Conservation (phyloP, 2,329 filamentous ascomycete species). For the Lasiodiplodia gonubiensis region DNA sequence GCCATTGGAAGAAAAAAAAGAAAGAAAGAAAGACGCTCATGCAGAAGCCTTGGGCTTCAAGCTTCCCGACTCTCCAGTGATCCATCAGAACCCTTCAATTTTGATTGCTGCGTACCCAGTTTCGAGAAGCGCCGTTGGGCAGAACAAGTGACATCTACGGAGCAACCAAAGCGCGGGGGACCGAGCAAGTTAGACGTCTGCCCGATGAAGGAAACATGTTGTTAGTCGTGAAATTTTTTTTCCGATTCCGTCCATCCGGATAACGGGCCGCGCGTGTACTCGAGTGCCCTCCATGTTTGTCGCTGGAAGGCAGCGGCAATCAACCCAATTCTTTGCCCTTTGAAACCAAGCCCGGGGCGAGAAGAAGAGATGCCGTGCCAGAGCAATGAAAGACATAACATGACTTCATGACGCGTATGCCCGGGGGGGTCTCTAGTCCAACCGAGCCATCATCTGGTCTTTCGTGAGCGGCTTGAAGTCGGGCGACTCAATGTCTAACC, state of each 20-base stretch:
- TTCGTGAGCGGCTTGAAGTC: slow-evolving; percentile 89
- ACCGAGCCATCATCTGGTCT: slow-evolving; percentile 95
- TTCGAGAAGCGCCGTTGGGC: slow-evolving; percentile 15
- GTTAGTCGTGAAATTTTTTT: slow-evolving; percentile 28
- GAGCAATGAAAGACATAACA: slow-evolving; percentile 41
- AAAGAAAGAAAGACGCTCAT: slow-evolving; percentile 33
- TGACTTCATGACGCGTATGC: slow-evolving; percentile 49
- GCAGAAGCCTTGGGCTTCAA: slow-evolving; percentile 12
- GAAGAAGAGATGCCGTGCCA: slow-evolving; percentile 43
- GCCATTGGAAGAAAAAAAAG: slow-evolving; percentile 25
- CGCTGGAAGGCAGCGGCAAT: slow-evolving; percentile 24
- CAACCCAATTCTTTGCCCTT: slow-evolving; percentile 25
- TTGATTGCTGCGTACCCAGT: slow-evolving; percentile 25
- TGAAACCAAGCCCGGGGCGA: slow-evolving; percentile 33
- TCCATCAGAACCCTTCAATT: slow-evolving; percentile 29
- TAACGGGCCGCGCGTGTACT: slow-evolving; percentile 18
- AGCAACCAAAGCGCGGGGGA: slow-evolving; percentile 22
- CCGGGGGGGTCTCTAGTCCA: slow-evolving; percentile 69
- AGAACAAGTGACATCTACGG: slow-evolving; percentile 29
- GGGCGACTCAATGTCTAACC: slow-evolving; percentile 79
- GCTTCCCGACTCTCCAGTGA: slow-evolving; percentile 10
- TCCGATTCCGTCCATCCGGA: slow-evolving; percentile 24
- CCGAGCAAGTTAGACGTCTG: slow-evolving; percentile 24
- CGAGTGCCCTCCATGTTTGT: slow-evolving; percentile 24
- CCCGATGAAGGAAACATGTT: slow-evolving; percentile 27